Evolutionary conservation across 192 early-diverging fungal species (phyloP).

Genomic region (Coemansia sp.): DNA sequence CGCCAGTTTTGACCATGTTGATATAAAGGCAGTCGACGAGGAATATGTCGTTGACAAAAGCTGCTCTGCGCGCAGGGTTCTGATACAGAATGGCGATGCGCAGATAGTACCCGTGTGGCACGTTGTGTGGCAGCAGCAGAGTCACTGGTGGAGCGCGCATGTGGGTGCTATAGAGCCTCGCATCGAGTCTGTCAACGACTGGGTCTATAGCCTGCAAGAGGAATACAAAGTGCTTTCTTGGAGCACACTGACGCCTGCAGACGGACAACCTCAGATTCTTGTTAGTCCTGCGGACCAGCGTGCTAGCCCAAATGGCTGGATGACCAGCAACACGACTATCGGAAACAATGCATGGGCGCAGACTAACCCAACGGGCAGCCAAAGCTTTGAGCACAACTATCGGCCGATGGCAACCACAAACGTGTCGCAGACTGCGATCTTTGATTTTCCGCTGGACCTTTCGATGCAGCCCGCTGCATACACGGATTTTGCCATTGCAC

Average conservation of each 20-base stretch:
- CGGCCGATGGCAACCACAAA: conserved; percentile 62
- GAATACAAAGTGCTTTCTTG: conserved; percentile 84
- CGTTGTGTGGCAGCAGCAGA: conserved; percentile 70
- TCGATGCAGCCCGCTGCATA: conserved; percentile 66
- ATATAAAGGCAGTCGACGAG: not conserved
- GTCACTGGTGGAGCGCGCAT: conserved; percentile 80
- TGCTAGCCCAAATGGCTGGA: conserved; percentile 70
- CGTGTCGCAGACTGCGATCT: conserved; percentile 46
- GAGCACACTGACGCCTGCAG: conserved; percentile 41
- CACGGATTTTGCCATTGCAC: conserved; percentile 74
- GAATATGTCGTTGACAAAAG: not conserved
- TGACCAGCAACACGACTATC: conserved; percentile 62
- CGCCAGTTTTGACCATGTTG: not conserved
- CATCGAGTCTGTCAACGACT: conserved; percentile 75
- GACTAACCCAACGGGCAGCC: conserved; percentile 71
- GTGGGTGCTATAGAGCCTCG: conserved; percentile 62
- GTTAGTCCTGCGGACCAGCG: conserved; percentile 62
- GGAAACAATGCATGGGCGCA: conserved; percentile 95
- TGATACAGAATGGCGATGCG: conserved; percentile 26
- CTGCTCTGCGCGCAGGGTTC: not conserved
- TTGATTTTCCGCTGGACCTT: conserved; percentile 77
- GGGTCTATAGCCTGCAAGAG: conserved; percentile 66
- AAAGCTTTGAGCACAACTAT: conserved; percentile 70
- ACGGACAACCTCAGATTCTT: conserved; percentile 51
- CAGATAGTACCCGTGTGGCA: conserved; percentile 78